Evolutionary conservation across 1,284 basidiomycete species (phyloP).

Genomic region (Sparassis latifolia): DNA sequence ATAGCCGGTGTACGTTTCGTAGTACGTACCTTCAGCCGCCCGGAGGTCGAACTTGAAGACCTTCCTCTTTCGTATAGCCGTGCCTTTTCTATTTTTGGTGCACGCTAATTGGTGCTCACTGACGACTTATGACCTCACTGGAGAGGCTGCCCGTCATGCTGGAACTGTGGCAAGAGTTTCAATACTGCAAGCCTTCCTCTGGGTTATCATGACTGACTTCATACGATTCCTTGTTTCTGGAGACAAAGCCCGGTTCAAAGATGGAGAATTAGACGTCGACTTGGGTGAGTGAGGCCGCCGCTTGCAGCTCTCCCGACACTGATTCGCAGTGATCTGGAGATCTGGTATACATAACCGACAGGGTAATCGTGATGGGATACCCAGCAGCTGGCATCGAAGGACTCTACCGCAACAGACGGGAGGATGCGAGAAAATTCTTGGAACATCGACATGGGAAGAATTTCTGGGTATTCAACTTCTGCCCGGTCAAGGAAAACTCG

Average conservation of each 20-base stretch:
- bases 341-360: slow-evolving; percentile 77
- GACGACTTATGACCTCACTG: too few species aligned
- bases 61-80: too few species aligned
- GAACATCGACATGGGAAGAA: slow-evolving; percentile 68
- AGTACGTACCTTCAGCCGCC: too few species aligned
- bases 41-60: too few species aligned
- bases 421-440: slow-evolving; percentile 76
- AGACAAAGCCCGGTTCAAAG: slow-evolving; percentile 72
- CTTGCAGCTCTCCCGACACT: neutral
- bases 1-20: too few species aligned
- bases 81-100: too few species aligned
- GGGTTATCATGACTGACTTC: slow-evolving; percentile 45
- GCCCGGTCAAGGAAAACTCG: slow-evolving; percentile 68
- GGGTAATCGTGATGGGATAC: slow-evolving; percentile 86
- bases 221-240: slow-evolving; percentile 68
- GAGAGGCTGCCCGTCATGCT: too few species aligned
- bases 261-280: slow-evolving; percentile 62
- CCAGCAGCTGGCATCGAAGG: slow-evolving; percentile 78
- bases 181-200: too few species aligned
- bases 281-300: slow-evolving; percentile 36
- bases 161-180: too few species aligned
- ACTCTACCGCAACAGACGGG: slow-evolving; percentile 75
- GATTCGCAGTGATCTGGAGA: slow-evolving; percentile 35
- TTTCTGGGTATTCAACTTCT: slow-evolving; percentile 87
- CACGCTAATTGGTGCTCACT: too few species aligned